Conservation (phyloP, 179 eudicot genomes). For the Drosera spatulata region DNA sequence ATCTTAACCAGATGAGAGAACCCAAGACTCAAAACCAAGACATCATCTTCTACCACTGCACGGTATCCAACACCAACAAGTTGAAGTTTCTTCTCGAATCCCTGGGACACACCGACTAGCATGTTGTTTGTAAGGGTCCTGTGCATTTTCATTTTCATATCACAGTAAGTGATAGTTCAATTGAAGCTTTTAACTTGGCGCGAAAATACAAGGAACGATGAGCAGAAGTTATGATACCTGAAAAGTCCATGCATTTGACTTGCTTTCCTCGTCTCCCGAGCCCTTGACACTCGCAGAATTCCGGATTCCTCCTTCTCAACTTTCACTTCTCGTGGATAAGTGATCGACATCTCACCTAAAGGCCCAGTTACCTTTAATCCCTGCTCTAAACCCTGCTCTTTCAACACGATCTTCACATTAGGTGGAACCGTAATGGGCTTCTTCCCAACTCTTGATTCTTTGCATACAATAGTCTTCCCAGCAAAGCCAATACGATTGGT, state of each 20-base stretch:
- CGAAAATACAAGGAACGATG: neutral
- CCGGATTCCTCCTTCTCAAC: slow-evolving; percentile 72
- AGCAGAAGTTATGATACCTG: slow-evolving; percentile 31
- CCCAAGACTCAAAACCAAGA: slow-evolving; percentile 67
- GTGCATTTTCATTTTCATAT: no score
- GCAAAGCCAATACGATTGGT: slow-evolving; percentile 26
- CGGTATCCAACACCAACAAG: slow-evolving; percentile 92
- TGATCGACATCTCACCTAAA: slow-evolving; percentile 65
- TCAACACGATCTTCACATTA: slow-evolving; percentile 62
- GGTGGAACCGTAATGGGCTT: slow-evolving; percentile 77
- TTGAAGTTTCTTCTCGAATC: slow-evolving; percentile 82
- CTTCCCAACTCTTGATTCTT: slow-evolving; percentile 95
- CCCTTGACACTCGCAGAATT: slow-evolving; percentile 48
- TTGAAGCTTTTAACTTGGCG: no score
- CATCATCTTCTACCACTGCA: slow-evolving; percentile 72
- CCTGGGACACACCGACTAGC: slow-evolving; percentile 89
- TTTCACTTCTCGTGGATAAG: slow-evolving; percentile 78
- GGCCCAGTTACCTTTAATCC: slow-evolving; percentile 81
- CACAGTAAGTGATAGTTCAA: no score
- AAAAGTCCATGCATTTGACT: slow-evolving; percentile 97
- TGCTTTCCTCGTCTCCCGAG: slow-evolving; percentile 89
- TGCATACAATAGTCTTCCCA: slow-evolving; percentile 57
- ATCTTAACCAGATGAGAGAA: slow-evolving; percentile 90
- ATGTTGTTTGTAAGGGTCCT: slow-evolving; percentile 96
- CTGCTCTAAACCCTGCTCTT: slow-evolving; percentile 28